Evolutionary conservation across 1,139 yeast genomes (phyloP), one percentile per base, ranked within the genome.

Genomic region (Geotrichum cucujoidarum): DNA sequence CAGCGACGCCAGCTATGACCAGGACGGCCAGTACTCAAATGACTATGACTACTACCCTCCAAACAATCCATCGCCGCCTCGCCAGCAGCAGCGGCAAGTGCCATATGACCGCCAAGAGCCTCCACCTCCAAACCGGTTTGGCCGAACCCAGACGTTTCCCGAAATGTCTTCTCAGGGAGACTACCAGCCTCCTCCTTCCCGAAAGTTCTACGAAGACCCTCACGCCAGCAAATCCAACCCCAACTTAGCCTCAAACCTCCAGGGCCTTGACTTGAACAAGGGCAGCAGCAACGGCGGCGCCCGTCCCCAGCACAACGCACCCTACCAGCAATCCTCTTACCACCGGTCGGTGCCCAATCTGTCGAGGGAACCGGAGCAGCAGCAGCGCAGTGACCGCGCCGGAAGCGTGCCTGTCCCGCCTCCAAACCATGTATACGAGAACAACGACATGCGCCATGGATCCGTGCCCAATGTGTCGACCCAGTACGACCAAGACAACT

Each of bases 401-500:
- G 51, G 54, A 8, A 46, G 55, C 13, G 48, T 47, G 11, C 42
- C 38, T 24, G 40, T 17, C 30, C 48, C 44, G 18, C 41, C 43
- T 10, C 40, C 47, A 27, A 35, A 36, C 21, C 40, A 32, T 17
- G 32, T 33, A n/a, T 31, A 31, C 8, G n/a, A n/a, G n/a, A n/a
- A n/a, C n/a, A 20, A 30, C 18, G 45, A 21, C 24, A 27, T 14
- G n/a, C 47, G 36, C n/a, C 48, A 30, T 33, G 45, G 18, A 24
- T 44, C 47, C 31, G 45, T 43, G 11, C 44, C 52, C 45, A 40
- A 21, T 17, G 37, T 40, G 2, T 45, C 45, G 2, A 25, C 34
- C 11, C 38, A 29, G 11, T 13, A 24, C 3, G 39, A 24, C 22
- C 39, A 22, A 7, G 27, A 34, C n/a, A 32, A 10, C 11, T 29